Conservation (phyloP, 192 early-diverging fungal genomes). For the Entomortierella beljakovae region DNA sequence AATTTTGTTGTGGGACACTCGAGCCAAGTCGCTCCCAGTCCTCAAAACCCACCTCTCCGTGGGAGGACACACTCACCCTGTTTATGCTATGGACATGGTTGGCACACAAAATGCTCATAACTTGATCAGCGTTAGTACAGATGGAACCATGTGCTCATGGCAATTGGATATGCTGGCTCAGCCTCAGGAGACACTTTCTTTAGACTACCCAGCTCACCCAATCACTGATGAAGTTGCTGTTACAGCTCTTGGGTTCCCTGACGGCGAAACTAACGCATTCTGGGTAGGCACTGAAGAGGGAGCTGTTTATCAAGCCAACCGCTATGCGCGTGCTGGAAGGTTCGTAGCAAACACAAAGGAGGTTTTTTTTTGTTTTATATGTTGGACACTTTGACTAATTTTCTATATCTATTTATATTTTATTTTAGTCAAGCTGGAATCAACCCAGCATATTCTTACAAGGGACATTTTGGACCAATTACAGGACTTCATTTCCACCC, state of each 20-base stretch:
- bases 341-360: constrained; percentile 27
- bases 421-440: constrained; percentile 92
- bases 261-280: constrained; percentile 92
- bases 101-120: constrained; percentile 97
- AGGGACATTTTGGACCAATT: constrained; percentile 89
- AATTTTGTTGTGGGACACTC: constrained; percentile 97
- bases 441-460: constrained; percentile 85
- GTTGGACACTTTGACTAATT: background rate
- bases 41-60: constrained; percentile 94
- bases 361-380: background rate
- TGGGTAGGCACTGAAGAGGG: constrained; percentile 98
- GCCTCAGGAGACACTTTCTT: constrained; percentile 90
- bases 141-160: constrained; percentile 97
- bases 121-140: constrained; percentile 92
- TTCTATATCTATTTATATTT: background rate
- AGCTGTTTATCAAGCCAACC: constrained; percentile 91
- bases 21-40: constrained; percentile 89
- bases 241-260: constrained; percentile 91
- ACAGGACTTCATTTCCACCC: constrained; percentile 96
- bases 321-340: constrained; percentile 95
- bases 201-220: constrained; percentile 77
- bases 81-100: constrained; percentile 89
- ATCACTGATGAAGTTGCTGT: constrained; percentile 95
- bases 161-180: constrained; percentile 98
- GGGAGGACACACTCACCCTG: constrained; percentile 96